These are phyloP conservation scores for Verticillium longisporum DNA, from an alignment of 2,329 filamentous ascomycete genomes.

Conservation along the genomic window DNA sequence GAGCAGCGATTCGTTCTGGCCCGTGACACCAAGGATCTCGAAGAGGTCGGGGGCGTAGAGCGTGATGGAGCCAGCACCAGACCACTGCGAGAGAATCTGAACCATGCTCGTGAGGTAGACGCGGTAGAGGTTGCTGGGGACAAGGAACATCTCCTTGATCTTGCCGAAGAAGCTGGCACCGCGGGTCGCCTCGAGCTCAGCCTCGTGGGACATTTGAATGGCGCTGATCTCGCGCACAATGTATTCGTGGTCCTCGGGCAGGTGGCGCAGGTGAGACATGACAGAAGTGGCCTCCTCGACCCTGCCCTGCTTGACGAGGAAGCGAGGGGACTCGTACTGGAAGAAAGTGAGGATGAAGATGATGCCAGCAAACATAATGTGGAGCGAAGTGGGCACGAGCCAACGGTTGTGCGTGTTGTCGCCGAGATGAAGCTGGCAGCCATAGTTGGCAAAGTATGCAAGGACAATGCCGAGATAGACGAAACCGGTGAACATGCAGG, in stretches of 20 bases:
- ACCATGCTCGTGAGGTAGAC: slow-evolving; percentile 62
- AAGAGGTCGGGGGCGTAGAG: slow-evolving; percentile 73
- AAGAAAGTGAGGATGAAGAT: slow-evolving; percentile 66
- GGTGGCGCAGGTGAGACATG: slow-evolving; percentile 52
- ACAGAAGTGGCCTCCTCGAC: slow-evolving; percentile 49
- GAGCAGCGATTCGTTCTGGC: slow-evolving; percentile 61
- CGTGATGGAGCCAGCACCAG: slow-evolving; percentile 66
- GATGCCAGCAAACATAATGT: slow-evolving; percentile 69
- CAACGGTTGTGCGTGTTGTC: slow-evolving; percentile 41
- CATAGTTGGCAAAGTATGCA: slow-evolving; percentile 70
- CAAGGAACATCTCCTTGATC: slow-evolving; percentile 61
- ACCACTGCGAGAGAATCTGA: slow-evolving; percentile 70
- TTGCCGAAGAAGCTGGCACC: slow-evolving; percentile 58
- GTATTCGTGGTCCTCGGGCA: slow-evolving; percentile 53
- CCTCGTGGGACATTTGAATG: slow-evolving; percentile 60
- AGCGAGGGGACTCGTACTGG: slow-evolving; percentile 64
- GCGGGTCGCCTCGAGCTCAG: slow-evolving; percentile 65
- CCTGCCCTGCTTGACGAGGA: slow-evolving; percentile 58
- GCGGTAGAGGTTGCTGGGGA: slow-evolving; percentile 65
- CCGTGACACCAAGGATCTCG: slow-evolving; percentile 61
- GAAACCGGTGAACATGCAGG: slow-evolving; percentile 43
- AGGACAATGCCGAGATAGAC: slow-evolving; percentile 75
- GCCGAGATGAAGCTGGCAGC: slow-evolving; percentile 42
- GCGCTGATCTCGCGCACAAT: slow-evolving; percentile 53
- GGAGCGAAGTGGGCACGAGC: slow-evolving; percentile 66